Evolutionary conservation across 1,139 yeast genomes (phyloP).

Genomic region (Yamadazyma songkhlaensis): DNA sequence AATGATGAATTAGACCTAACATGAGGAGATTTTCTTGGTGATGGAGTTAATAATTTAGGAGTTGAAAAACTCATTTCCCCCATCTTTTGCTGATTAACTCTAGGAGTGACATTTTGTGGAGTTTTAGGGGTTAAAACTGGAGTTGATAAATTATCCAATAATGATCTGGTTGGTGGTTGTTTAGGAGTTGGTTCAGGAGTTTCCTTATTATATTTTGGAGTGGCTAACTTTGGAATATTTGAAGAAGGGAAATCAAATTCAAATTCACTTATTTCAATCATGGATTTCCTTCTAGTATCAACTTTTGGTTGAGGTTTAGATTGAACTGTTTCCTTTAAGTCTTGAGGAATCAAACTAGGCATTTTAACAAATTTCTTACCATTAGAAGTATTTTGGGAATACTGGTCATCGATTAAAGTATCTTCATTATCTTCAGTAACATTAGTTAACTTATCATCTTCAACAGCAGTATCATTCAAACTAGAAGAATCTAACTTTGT

Average conservation of each 20-base stretch:
- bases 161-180: background rate
- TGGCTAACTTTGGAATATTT: background rate
- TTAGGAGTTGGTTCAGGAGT: constrained; percentile 1
- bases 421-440: constrained; percentile 23
- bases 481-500: constrained; percentile 9
- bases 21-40: constrained; percentile 25
- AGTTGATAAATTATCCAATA: background rate
- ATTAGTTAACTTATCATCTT: constrained; percentile 8
- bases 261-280: constrained; percentile 8
- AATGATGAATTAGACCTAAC: constrained; percentile 30
- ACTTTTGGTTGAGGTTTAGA: constrained; percentile 2
- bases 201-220: background rate
- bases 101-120: constrained; percentile 1
- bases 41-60: constrained; percentile 12
- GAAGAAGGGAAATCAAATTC: background rate
- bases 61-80: constrained; percentile 1
- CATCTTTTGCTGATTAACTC: background rate
- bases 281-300: constrained; percentile 6
- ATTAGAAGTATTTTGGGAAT: background rate
- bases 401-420: constrained; percentile 21
- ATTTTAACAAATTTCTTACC: constrained; percentile 13
- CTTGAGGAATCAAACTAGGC: constrained; percentile 15
- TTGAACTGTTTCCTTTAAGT: constrained; percentile 1
- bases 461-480: constrained; percentile 15
- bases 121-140: background rate